Base-by-base conservation (phyloP, 2,329 filamentous ascomycete species). In the Apiospora pterosperma region DNA sequence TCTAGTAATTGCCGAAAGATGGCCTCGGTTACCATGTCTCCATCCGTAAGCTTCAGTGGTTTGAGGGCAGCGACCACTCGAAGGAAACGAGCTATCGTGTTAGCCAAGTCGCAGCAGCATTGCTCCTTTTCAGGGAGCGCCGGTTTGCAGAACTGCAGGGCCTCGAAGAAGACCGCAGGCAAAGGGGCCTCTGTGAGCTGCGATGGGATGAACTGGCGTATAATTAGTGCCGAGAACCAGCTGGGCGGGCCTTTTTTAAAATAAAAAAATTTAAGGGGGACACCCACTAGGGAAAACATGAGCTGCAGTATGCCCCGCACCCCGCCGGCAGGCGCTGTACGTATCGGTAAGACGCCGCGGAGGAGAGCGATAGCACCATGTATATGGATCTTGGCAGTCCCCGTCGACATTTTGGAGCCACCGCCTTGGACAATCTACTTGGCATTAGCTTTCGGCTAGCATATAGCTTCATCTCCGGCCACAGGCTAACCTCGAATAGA, bases 321-420 rank as follows among this genome's bases (percentile, higher is more conserved):
- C 5, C 84, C 83, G 59, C 81, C 78, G 25, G 79, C 74, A 0
- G 78, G 75, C 0, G 74, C 70, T 10, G 76, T 68, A 2, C 75
- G 73, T 39, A 79, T 71, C 1, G 81, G 81, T 5, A 81, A 70
- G 64, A 80, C 79, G 55, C 76, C 79, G 64, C 82, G 81, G 21
- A 89, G 76, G n/a, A 90, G 74, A 12, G 87, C 85, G 55, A 85
- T 80, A 2, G 86, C 87, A 1, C 88, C 88, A 69, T 84, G 79
- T 58, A 89, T 82, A 71, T 90, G 88, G 6, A 82, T 83, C 62
- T 82, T 83, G 67, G 86, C 88, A 23, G 81, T 81, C 19, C 80
- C 76, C 23, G 84, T 79, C 28, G 81, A 79, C 62, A 80, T 73
- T 39, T 79, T 77, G 3, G 79, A 79, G 39, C 83, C 80, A 65